Percentiles rank a stretch among this genome's conserved stretches.
These are phyloP conservation scores for Rhodotorula glutinis DNA, from an alignment of 1,284 basidiomycete species.

Conservation along the genomic window DNA sequence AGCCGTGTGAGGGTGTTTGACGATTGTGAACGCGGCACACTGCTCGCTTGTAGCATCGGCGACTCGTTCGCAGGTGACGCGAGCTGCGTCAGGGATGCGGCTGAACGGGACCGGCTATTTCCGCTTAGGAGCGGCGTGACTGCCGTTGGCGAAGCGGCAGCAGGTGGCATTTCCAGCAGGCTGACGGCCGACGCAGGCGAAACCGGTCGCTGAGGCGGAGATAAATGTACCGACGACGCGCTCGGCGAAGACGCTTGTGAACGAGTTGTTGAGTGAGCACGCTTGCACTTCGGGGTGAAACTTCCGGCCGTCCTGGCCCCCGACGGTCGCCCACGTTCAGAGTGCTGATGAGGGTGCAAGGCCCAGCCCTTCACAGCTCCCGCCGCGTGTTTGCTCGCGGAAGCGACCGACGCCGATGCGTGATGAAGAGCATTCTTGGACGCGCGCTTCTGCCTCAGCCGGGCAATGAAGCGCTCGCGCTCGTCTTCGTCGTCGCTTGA, in stretches of 20 bases:
- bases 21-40: constrained; percentile 3
- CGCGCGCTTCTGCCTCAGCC: constrained; percentile 26
- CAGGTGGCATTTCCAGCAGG: not conserved
- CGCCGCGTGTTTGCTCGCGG: constrained; percentile 5
- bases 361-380: not conserved
- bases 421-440: constrained; percentile 16
- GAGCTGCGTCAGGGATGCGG: constrained; percentile 9
- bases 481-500: constrained; percentile 39
- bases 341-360: not conserved
- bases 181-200: not conserved
- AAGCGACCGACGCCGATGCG: constrained; percentile 8
- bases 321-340: not conserved
- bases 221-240: not conserved
- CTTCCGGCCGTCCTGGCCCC: not conserved
- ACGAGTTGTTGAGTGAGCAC: constrained; percentile 1
- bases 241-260: constrained; percentile 8
- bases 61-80: not conserved
- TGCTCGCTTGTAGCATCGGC: not conserved
- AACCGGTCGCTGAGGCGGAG: not conserved
- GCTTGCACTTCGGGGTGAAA: not conserved
- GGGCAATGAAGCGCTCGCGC: constrained; percentile 38
- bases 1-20: constrained; percentile 5
- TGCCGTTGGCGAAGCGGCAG: not conserved
- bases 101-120: constrained; percentile 8
- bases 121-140: constrained; percentile 1